Evolutionary conservation across 768 basidiomycete genomes (phyloP), one percentile per base, ranked within the genome.

Genomic region (Naganishia vaughanmartiniae): DNA sequence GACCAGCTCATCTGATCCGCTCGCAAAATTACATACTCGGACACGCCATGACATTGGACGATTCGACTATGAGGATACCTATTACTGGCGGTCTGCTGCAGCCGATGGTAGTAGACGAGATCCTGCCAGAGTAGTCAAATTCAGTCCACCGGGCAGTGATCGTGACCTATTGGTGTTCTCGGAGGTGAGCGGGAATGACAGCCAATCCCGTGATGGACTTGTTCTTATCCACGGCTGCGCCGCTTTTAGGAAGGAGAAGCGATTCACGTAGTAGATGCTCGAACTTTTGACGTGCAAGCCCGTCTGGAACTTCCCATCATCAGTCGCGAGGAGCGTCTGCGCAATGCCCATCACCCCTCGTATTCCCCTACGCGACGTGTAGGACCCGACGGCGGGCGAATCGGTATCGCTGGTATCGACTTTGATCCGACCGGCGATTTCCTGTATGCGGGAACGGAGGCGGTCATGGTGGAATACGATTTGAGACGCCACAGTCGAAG

Each of bases 111-210:
- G 60, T 12, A 46, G 77, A 4, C 67, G 90, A 1, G 93, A 92
- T 87, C 91, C 92, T 51, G 89, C 89, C 10, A 83, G 93, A 67
- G 91, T 85, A 68, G 87, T 96, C 76, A 94, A 94, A 80, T 96
- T 95, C 81, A 87, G 87, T 70, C 85, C 86, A 14, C 86, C 86
- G 1, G 87, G 87, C 26, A 76, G 82, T 54, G 86, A 87, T 30
- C 85, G 86, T 72, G 93, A 95, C 80, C 80, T 93, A 0, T 87
- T 95, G 86, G 88, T 87, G 0, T 96, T 93, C 81, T 92, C 93
- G 19, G 93, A 94, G 87, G 92, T 92, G 72, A 67, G 86, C 33
- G 15, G 6, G 48, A 6, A 6, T 9, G n/a, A 7, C 30, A 55
- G 15, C 33, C 30, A 31, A 31, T 31, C 15, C 26, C 30, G 2